Percentiles rank a stretch among this genome's conserved stretches.
phyloP scores from a whole-genome alignment of 2,329 filamentous ascomycete genomes.

The Gremmenia infestans region DNA sequence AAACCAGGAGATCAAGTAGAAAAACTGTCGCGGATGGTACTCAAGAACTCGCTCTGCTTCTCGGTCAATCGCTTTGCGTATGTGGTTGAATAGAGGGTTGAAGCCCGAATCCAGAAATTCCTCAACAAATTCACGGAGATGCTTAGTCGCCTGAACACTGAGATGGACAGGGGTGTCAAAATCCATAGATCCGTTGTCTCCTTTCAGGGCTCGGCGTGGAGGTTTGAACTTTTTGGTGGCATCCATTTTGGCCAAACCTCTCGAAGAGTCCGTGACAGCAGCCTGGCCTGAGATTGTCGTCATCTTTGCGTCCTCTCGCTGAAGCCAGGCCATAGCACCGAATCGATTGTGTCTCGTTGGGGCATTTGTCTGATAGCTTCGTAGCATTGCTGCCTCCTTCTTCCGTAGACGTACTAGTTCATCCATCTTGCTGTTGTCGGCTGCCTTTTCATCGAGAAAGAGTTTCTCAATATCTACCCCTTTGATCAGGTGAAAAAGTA shows the following conservation, averaged over 20 bases:
- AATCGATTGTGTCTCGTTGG: conserved; percentile 90
- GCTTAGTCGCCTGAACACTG: conserved; percentile 66
- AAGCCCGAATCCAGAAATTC: conserved; percentile 95
- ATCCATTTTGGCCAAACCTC: conserved; percentile 83
- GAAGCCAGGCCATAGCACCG: conserved; percentile 96
- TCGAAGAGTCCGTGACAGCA: conserved; percentile 67
- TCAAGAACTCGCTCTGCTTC: conserved; percentile 77
- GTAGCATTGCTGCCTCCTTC: conserved; percentile 80
- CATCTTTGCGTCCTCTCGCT: conserved; percentile 77
- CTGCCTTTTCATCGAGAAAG: conserved; percentile 75
- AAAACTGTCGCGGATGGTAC: conserved; percentile 78
- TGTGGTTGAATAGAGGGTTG: conserved; percentile 80
- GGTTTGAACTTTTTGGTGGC: conserved; percentile 85
- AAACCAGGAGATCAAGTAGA: conserved; percentile 92
- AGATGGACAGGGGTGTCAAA: conserved; percentile 71
- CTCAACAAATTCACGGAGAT: conserved; percentile 77
- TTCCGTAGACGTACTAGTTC: conserved; percentile 71
- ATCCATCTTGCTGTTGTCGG: conserved; percentile 61
- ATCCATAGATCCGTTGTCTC: conserved; percentile 63
- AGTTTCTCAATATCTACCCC: conserved; percentile 78
- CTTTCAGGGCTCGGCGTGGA: conserved; percentile 58
- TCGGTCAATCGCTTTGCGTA: conserved; percentile 84
- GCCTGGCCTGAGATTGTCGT: conserved; percentile 86
- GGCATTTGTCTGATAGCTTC: conserved; percentile 69
- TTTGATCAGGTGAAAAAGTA: conserved; percentile 88